Conservation (phyloP, 495 filamentous ascomycete species). For the Melanomma pulvis-pyrius region DNA sequence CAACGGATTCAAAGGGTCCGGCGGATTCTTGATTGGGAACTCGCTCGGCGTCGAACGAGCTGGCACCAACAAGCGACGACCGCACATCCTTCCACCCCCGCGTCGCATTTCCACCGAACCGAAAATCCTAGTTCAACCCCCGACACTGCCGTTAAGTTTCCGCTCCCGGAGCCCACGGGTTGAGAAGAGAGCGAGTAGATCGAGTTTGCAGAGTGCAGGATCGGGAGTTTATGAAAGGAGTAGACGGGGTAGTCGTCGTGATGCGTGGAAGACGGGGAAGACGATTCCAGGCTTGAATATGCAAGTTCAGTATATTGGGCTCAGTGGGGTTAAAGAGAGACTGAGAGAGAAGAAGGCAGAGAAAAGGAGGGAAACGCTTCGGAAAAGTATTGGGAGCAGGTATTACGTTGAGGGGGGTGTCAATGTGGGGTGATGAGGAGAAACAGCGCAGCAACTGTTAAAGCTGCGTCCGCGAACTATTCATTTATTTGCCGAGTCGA, state of each 20-base stretch:
- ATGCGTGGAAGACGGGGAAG: conserved; percentile 39
- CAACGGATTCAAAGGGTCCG: conserved; percentile 35
- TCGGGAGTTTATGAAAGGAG: conserved; percentile 41
- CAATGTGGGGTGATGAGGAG: neutral
- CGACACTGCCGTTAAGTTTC: conserved; percentile 12
- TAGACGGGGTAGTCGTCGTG: conserved; percentile 7
- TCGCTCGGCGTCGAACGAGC: conserved; percentile 53
- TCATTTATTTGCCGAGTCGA: neutral
- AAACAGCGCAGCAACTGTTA: neutral
- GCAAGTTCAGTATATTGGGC: conserved; percentile 57
- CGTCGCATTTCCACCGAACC: conserved; percentile 34
- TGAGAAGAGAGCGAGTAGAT: conserved; percentile 14
- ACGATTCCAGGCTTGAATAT: conserved; percentile 52
- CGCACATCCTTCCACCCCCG: conserved; percentile 57
- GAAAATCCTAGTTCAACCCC: conserved; percentile 21
- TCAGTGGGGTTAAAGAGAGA: conserved; percentile 56
- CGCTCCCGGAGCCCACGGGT: conserved; percentile 11
- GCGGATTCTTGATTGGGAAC: conserved; percentile 51
- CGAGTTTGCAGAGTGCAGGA: conserved; percentile 35
- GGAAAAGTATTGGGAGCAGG: conserved; percentile 63
- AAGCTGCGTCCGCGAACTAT: neutral
- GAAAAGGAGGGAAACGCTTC: conserved; percentile 64
- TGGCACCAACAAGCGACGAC: conserved; percentile 52
- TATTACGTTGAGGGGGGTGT: conserved; percentile 35
- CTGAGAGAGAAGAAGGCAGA: conserved; percentile 63